Base-by-base conservation (phyloP, 805 yeast genomes). In the Candida patagonica region DNA sequence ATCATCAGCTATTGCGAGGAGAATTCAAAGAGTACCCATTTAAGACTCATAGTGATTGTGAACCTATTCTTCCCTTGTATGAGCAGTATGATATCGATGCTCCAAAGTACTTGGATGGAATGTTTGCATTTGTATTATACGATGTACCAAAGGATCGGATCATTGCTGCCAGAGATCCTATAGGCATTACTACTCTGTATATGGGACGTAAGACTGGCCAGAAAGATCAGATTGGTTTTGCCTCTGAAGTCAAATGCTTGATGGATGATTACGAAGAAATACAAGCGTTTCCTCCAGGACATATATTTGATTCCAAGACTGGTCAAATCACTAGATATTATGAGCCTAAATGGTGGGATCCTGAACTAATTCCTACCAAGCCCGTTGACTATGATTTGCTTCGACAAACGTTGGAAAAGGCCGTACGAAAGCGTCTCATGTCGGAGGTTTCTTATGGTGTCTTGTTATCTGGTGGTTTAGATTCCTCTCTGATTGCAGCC, bases 361-460 rank as follows among this genome's bases (percentile, higher is more conserved):
- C 73, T 51, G 47, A 68, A 39, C 71, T 71, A 59, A 72, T 83
- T 48, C 95, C 98, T 51, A 62, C 80, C 30, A 72, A 73, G 44
- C 85, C 79, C 32, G 84, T 81, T 34, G 95, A 89, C 61, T 76
- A 70, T 59, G 75, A 61, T 55, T 53, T 66, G 44, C 74, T 92
- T 46, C 80, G 96, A 64, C 81, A 79, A 55, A 63, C 84, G 37
- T 74, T 92, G 60, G 98, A 92, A 65, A 68, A 81, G 67, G 87
- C 98, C 36, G 99, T 92, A 41, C 82, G 98, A 73, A 92, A 92
- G 83, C 82, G 98, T 74, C 75, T 92, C 57, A 92, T 92, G 99
- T 92, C 97, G 42, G 99, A 92, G 71, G 99, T 92, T 46, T 97
- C 99, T 42, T 92, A 85, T 64, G 99, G 99, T 69, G 99, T 92